Base-by-base conservation (phyloP, 352 stramenopile species). In the Phytopythium boreale region DNA sequence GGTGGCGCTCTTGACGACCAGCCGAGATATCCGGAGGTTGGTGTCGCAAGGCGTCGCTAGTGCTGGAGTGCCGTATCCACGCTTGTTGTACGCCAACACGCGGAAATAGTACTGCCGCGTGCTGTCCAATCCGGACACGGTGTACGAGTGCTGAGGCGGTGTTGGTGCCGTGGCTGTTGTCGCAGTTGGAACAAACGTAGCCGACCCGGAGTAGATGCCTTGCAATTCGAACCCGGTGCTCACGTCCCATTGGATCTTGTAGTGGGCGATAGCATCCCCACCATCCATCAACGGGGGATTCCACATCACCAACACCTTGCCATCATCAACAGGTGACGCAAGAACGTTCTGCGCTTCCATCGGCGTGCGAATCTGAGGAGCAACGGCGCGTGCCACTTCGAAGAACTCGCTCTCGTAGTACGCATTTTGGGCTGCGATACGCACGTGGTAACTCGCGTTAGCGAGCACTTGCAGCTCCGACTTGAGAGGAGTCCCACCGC, bases 171-270 rank as follows among this genome's bases (percentile, higher is more conserved):
- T 14, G 22, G 43, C 67, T 9, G 41, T n/a, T 2, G 46, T 47
- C 4, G 43, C 10, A 14, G 26, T 22, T 0, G 68, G 61, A 37
- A 67, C 49, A 46, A 93, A 66, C 4, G 78, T 62, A 4, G 77
- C 74, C 0, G 76, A 87, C 2, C 79, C 84, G 2, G 82, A 61
- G 26, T 81, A 88, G 26, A 89, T 74, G 29, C 75, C 89, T 64
- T 90, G 77, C 57, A 82, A 71, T 37, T 94, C 82, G 69, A 98
- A 98, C 36, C 72, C 79, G 12, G 77, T 67, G 44, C 84, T 92
- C 22, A 85, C 78, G 59, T 98, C 95, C 93, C 95, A 98, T 71
- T 98, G 88, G 10, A 99, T 69, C 29, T 88, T 90, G 77, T 98
- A 99, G 57, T 96, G 81, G n/a, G 83, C 79, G 19, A 98, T 70